Conservation (phyloP, 495 filamentous ascomycete species). For the Neurospora africana region DNA sequence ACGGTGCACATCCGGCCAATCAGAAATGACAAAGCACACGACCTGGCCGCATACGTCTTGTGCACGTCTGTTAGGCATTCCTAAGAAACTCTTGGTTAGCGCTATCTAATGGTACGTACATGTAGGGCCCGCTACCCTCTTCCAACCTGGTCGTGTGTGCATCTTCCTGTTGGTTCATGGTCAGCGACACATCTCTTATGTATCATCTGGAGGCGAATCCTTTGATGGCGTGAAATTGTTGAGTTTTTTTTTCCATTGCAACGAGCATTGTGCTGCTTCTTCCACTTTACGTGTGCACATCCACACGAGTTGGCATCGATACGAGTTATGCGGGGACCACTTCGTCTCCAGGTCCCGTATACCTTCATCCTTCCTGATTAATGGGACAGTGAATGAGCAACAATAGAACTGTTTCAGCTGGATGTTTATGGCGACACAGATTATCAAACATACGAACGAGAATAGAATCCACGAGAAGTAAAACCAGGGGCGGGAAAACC, state of each 20-base stretch:
- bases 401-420: background rate
- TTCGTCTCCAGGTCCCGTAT: background rate
- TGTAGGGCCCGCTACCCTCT: background rate
- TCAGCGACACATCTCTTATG: background rate
- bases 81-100: background rate
- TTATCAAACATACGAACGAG: background rate
- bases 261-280: background rate
- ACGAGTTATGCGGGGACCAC: background rate
- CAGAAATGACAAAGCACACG: background rate
- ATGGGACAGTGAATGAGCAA: background rate
- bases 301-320: background rate
- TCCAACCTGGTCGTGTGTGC: background rate
- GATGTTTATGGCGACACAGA: background rate
- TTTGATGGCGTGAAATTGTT: background rate
- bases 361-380: background rate
- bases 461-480: background rate
- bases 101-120: background rate
- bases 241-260: background rate
- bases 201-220: background rate
- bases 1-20: background rate
- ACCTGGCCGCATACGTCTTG: background rate
- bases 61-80: background rate
- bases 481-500: background rate
- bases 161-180: background rate
- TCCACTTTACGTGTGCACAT: background rate